Conservation (phyloP, 176 grass and related monocot genomes). For the Triticum monococcum region DNA sequence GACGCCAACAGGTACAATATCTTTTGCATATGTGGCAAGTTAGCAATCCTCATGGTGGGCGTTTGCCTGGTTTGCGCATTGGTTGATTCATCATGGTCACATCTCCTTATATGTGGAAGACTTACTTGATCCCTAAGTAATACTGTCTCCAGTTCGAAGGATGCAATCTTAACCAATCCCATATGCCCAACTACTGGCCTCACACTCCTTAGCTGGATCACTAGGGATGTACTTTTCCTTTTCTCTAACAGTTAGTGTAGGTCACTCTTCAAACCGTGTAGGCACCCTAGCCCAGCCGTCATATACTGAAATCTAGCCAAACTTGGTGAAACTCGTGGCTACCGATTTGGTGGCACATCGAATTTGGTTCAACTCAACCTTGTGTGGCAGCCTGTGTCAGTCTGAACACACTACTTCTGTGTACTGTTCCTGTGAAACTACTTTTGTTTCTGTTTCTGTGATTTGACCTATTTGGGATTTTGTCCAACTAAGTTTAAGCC, state of each 20-base stretch:
- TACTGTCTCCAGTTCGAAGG: not conserved
- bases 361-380: not conserved
- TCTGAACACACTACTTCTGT: not conserved
- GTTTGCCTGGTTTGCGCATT: not conserved
- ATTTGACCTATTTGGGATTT: not conserved
- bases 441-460: not conserved
- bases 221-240: not conserved
- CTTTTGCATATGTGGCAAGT: not conserved
- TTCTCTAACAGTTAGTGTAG: not conserved
- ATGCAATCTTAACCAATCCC: not conserved
- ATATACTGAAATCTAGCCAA: not conserved
- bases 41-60: not conserved
- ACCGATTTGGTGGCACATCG: not conserved
- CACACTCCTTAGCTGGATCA: not conserved
- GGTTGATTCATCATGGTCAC: not conserved
- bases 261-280: not conserved
- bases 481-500: not conserved
- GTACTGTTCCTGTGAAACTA: not conserved
- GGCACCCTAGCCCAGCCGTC: not conserved
- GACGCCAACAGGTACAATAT: slow-evolving; percentile 40
- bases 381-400: not conserved
- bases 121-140: not conserved
- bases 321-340: not conserved
- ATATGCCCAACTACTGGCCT: not conserved
- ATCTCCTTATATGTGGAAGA: not conserved